Evolutionary conservation across 768 basidiomycete species (phyloP).

Genomic region (Mrakia blollopis): DNA sequence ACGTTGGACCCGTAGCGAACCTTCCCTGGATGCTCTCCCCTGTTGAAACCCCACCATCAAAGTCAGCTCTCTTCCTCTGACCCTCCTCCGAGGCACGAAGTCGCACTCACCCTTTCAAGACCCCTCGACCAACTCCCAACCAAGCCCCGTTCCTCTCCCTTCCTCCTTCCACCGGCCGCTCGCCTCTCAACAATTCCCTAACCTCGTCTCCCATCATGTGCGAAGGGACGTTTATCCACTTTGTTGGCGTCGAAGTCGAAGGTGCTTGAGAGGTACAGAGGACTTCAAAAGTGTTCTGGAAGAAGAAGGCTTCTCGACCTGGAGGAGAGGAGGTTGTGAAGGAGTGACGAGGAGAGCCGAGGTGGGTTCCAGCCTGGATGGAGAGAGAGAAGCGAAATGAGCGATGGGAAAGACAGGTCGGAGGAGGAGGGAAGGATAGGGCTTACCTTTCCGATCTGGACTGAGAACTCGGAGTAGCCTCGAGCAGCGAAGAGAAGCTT

Average conservation of each 20-base stretch:
- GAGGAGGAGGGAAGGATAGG: neutral
- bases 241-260: neutral
- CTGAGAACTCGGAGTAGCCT: conserved; percentile 1
- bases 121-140: neutral
- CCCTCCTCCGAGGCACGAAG: neutral
- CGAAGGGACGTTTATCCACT: neutral
- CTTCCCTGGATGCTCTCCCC: conserved; percentile 11
- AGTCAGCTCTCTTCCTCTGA: neutral
- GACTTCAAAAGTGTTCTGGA: neutral
- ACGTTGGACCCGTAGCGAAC: conserved; percentile 1
- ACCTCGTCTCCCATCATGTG: conserved; percentile 7
- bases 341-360: conserved; percentile 16
- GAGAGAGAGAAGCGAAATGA: neutral
- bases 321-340: neutral
- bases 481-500: neutral
- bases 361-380: conserved; percentile 1
- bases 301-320: neutral
- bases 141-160: conserved; percentile 5
- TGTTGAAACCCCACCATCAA: neutral
- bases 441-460: conserved; percentile 12
- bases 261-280: neutral
- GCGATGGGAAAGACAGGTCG: neutral
- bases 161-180: neutral
- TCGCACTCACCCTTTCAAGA: neutral
- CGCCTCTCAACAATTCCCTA: neutral